phyloP scores from a whole-genome alignment of 352 stramenopile species.

The Phytophthora cactorum region DNA sequence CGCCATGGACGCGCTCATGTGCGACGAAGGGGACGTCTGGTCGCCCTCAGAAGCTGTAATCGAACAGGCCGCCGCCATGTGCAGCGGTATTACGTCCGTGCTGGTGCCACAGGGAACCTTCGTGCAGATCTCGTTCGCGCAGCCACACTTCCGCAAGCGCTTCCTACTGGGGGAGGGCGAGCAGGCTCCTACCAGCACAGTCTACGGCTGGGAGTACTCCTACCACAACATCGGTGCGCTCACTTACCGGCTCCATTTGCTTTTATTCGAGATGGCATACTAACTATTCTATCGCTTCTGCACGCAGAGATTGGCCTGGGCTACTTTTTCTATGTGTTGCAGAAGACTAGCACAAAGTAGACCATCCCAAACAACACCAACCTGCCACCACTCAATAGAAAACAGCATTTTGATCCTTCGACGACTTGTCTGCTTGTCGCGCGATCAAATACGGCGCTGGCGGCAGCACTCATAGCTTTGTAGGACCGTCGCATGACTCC shows the following conservation, averaged over 20 bases:
- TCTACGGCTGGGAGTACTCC: constrained; percentile 56
- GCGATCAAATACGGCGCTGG: no score
- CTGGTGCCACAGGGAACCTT: constrained; percentile 56
- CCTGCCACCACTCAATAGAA: constrained; percentile 6
- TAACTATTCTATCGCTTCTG: constrained; percentile 16
- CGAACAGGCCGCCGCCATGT: constrained; percentile 59
- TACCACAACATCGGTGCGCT: constrained; percentile 61
- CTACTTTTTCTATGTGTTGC: constrained; percentile 69
- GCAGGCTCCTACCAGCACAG: constrained; percentile 31
- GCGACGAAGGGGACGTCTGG: constrained; percentile 79
- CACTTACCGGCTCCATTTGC: background rate
- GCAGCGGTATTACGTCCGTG: constrained; percentile 49
- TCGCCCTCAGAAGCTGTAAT: constrained; percentile 61
- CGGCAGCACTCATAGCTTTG: no score
- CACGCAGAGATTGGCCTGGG: constrained; percentile 53
- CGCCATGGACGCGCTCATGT: constrained; percentile 85
- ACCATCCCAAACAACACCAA: background rate
- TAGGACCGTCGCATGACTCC: no score
- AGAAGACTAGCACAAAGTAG: constrained; percentile 38
- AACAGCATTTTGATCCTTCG: constrained; percentile 7
- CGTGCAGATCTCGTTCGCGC: constrained; percentile 82
- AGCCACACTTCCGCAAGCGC: constrained; percentile 83
- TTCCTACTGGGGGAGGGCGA: constrained; percentile 58
- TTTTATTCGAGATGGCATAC: background rate
- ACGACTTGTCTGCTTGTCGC: no score